These are phyloP conservation scores for Candida morakotiae DNA, from an alignment of 805 yeast genomes.

Conservation along the genomic window DNA sequence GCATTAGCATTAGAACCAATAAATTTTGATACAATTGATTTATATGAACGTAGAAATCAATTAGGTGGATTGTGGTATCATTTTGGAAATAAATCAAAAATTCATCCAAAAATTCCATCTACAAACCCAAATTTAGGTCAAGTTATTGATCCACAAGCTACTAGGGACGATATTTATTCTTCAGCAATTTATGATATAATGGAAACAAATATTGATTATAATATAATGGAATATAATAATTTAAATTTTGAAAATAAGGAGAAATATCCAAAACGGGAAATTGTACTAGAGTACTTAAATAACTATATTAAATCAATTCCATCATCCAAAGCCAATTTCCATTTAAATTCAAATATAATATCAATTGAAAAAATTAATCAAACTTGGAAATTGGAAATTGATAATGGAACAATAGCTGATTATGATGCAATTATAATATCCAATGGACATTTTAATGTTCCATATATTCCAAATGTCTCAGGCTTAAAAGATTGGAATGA, in stretches of 20 bases:
- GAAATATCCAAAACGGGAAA: slow-evolving; percentile 58
- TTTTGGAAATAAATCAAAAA: slow-evolving; percentile 25
- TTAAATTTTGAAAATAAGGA: slow-evolving; percentile 17
- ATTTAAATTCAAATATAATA: slow-evolving; percentile 14
- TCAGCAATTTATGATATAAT: slow-evolving; percentile 58
- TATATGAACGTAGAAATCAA: slow-evolving; percentile 55
- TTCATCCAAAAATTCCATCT: slow-evolving; percentile 16
- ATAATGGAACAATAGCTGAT: slow-evolving; percentile 8
- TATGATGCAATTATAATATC: slow-evolving; percentile 39
- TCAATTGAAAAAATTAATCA: slow-evolving; percentile 9
- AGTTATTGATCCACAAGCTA: slow-evolving; percentile 15
- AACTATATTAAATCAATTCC: slow-evolving; percentile 41
- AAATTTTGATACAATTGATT: slow-evolving; percentile 41
- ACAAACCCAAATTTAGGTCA: slow-evolving; percentile 15
- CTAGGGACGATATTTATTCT: slow-evolving; percentile 12
- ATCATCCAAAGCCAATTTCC: slow-evolving; percentile 5
- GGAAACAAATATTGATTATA: slow-evolving; percentile 66
- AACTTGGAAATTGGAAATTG: slow-evolving; percentile 13
- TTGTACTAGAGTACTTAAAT: slow-evolving; percentile 59
- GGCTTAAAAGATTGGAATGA: slow-evolving; percentile 29
- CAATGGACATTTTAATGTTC: slow-evolving; percentile 35
- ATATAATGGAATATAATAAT: slow-evolving; percentile 56
- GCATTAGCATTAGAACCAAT: slow-evolving; percentile 52
- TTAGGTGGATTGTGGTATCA: slow-evolving; percentile 83
- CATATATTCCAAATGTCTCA: slow-evolving; percentile 28